Base-by-base conservation (phyloP, 495 filamentous ascomycete species). In the Astrothelium macrocarpum region DNA sequence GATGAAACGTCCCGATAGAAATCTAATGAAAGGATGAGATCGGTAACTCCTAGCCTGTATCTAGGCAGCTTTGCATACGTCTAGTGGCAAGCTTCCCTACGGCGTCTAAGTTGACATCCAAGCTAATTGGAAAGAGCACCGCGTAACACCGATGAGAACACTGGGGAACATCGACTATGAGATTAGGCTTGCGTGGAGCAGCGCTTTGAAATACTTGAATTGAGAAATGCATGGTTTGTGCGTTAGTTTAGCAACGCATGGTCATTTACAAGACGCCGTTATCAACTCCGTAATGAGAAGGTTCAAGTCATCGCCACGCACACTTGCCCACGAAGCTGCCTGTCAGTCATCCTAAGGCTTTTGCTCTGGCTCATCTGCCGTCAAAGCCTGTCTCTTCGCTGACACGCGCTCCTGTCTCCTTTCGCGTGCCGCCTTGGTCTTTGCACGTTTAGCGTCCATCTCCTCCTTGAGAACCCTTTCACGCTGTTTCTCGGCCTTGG, bases 361-460 rank as follows among this genome's bases (percentile, higher is more conserved):
- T 64, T 73, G 74, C 68, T 94, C 87, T 76, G 90, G 85, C 62
- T 78, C 82, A 74, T 88, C 92, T 67, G 81, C 90, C 62, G 86
- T 74, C 74, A 94, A 75, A 72, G 88, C 89, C 71, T 85, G 87
- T 78, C 90, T 85, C 94, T 99, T 99, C 77, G 87, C 85, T 75
- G 83, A 78, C 75, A 88, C 80, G 77, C 94, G 88, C 82, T 93
- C 89, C 77, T 85, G 80, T 83, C 90, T 92, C 80, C 94, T 85
- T 87, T 97, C 95, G 81, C 94, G 90, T 66, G 93, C 92, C 71
- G 94, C 94, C 91, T 96, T 97, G 87, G 90, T 97, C 90, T 95
- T 96, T 78, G 90, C 87, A 83, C 94, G 90, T 86, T 94, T 97
- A 81, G 88, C 90, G 79, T 99, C 93, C 94, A 97, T 97, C 85